Evolutionary conservation across 345 rosid genomes (phyloP).

Genomic region (Hibiscus mutabilis): DNA sequence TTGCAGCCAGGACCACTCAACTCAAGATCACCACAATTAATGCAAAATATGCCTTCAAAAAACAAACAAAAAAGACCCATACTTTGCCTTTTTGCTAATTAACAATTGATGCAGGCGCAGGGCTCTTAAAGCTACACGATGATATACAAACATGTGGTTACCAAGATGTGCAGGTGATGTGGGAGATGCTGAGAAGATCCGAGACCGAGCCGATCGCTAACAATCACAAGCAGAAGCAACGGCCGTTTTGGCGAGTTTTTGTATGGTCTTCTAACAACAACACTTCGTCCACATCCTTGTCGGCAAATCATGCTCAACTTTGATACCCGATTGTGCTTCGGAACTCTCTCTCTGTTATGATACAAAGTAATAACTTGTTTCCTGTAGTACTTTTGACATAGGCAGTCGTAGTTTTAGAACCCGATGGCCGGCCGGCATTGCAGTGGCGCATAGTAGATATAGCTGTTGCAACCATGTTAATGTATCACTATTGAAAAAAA

Average conservation of each 20-base stretch:
- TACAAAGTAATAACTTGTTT: slow-evolving; percentile 8
- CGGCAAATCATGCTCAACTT: slow-evolving; percentile 26
- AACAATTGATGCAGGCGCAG: slow-evolving; percentile 25
- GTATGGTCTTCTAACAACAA: slow-evolving; percentile 48
- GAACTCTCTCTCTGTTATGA: background rate
- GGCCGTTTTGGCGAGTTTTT: slow-evolving; percentile 50
- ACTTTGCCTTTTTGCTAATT: background rate
- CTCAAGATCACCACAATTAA: no score
- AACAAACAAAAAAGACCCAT: background rate
- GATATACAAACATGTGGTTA: slow-evolving; percentile 63
- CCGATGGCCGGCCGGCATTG: slow-evolving; percentile 12
- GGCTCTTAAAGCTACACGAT: slow-evolving; percentile 53
- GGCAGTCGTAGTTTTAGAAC: slow-evolving; percentile 14
- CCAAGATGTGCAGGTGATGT: slow-evolving; percentile 66
- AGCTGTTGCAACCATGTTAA: slow-evolving; percentile 23
- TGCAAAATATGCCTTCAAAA: no score
- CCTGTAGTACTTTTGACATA: slow-evolving; percentile 12
- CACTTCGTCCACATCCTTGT: slow-evolving; percentile 30
- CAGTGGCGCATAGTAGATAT: slow-evolving; percentile 25
- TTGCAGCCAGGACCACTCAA: no score
- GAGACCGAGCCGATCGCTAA: slow-evolving; percentile 30
- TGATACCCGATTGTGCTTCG: background rate
- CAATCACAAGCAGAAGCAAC: slow-evolving; percentile 35
- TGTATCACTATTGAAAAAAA: background rate
- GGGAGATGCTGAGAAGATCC: slow-evolving; percentile 59